Percentiles rank a stretch among this genome's conserved stretches.
These are phyloP conservation scores for Candida railenensis DNA, from an alignment of 805 yeast species.

Conservation along the genomic window DNA sequence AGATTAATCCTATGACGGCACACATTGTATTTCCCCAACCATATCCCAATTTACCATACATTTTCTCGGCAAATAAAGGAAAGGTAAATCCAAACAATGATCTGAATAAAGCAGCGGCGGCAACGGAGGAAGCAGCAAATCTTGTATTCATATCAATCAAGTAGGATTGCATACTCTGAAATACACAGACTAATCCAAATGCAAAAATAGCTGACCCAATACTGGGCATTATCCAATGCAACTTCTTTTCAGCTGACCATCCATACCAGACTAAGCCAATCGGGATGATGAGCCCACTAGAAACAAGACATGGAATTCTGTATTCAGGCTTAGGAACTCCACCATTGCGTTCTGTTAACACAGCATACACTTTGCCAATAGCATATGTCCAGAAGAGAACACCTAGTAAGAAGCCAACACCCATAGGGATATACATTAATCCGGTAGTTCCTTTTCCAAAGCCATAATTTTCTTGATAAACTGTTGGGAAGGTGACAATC, in stretches of 20 bases:
- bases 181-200: constrained; percentile 35
- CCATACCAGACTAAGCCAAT: constrained; percentile 40
- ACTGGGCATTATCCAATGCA: constrained; percentile 40
- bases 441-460: constrained; percentile 31
- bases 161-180: constrained; percentile 37
- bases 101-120: constrained; percentile 43
- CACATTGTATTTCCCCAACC: constrained; percentile 44
- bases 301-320: constrained; percentile 35
- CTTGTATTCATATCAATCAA: constrained; percentile 39
- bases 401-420: constrained; percentile 34
- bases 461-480: constrained; percentile 30
- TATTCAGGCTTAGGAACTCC: constrained; percentile 38
- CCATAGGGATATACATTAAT: constrained; percentile 40
- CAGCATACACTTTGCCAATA: constrained; percentile 24
- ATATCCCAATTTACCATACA: constrained; percentile 33
- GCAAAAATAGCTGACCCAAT: constrained; percentile 38
- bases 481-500: constrained; percentile 38
- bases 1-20: constrained; percentile 29
- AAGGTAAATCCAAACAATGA: constrained; percentile 37
- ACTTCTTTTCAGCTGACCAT: constrained; percentile 35
- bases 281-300: constrained; percentile 32
- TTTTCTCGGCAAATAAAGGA: constrained; percentile 36
- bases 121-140: constrained; percentile 38
- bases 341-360: constrained; percentile 23
- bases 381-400: constrained; percentile 28